Evolutionary conservation across 768 basidiomycete genomes (phyloP).

Genomic region (Hirschioporus abietinus): DNA sequence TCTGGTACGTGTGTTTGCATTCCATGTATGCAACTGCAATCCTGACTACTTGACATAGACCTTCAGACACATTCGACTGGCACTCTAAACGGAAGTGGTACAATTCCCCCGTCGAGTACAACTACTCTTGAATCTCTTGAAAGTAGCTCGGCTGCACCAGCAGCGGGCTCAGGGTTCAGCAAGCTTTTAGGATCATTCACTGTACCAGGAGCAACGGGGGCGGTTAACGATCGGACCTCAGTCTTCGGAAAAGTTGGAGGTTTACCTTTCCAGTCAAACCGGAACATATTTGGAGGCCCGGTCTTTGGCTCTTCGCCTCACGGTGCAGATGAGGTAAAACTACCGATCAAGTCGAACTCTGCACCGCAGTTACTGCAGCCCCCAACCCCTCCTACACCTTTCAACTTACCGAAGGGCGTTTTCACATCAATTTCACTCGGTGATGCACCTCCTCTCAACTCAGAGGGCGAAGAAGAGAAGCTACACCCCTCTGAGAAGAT

Average conservation of each 20-base stretch:
- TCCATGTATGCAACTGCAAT: not conserved
- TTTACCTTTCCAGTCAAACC: conserved; percentile 24
- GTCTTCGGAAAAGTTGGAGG: conserved; percentile 32
- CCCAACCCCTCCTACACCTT: conserved; percentile 14
- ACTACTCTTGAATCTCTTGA: conserved; percentile 14
- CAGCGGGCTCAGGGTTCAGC: conserved; percentile 12
- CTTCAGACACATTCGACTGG: not conserved
- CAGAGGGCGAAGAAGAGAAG: not conserved
- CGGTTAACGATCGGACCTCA: conserved; percentile 15
- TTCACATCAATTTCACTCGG: not conserved
- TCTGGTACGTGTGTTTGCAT: conserved; percentile 5
- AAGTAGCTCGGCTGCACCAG: conserved; percentile 12
- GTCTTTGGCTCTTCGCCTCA: not conserved
- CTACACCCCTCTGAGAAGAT: not conserved
- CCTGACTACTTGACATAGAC: not conserved
- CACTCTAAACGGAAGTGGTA: not conserved
- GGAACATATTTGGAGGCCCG: conserved; percentile 18
- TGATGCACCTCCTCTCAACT: not conserved
- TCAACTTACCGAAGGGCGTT: not conserved
- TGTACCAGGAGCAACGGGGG: conserved; percentile 6
- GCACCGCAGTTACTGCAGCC: conserved; percentile 2
- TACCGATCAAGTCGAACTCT: conserved; percentile 8
- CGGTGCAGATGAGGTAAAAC: not conserved
- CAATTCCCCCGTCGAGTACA: not conserved
- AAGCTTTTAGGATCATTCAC: conserved; percentile 14